phyloP scores from a whole-genome alignment of 768 basidiomycete species.

The Pulveroboletus frians region DNA sequence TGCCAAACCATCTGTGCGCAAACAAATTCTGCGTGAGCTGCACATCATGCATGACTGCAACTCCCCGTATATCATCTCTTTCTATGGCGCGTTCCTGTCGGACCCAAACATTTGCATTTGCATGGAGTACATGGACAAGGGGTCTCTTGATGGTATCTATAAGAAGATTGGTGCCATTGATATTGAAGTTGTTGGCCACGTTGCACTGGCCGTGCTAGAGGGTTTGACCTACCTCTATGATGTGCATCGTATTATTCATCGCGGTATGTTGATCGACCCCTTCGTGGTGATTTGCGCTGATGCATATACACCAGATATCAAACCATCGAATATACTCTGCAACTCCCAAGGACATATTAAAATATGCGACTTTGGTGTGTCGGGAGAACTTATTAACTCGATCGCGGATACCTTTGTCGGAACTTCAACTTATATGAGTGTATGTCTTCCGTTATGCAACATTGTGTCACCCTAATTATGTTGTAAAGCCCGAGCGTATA shows the following conservation, averaged over 20 bases:
- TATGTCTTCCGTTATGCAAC: constrained; percentile 38
- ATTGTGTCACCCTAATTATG: constrained; percentile 12
- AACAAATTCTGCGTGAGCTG: constrained; percentile 95
- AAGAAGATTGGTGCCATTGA: constrained; percentile 93
- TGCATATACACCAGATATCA: constrained; percentile 68
- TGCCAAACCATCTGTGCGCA: constrained; percentile 92
- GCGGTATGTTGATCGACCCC: constrained; percentile 56
- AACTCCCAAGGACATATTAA: constrained; percentile 96
- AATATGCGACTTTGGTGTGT: constrained; percentile 98
- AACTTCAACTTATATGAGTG: constrained; percentile 99
- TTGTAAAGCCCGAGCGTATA: constrained; percentile 89
- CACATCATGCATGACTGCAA: constrained; percentile 99
- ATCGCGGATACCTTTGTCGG: constrained; percentile 99
- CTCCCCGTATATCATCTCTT: constrained; percentile 91
- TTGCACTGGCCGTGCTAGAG: constrained; percentile 91
- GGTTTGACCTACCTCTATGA: constrained; percentile 98
- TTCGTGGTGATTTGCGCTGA: constrained; percentile 9
- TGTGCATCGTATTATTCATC: constrained; percentile 95
- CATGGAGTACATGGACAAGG: constrained; percentile 96
- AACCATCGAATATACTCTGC: constrained; percentile 95
- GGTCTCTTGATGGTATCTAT: constrained; percentile 91
- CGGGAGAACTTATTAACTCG: constrained; percentile 96
- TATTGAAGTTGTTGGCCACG: constrained; percentile 87
- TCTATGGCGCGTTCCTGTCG: constrained; percentile 93
- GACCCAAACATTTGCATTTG: constrained; percentile 99